These are phyloP conservation scores for Coniochaeta pulveracea DNA, from an alignment of 2,329 filamentous ascomycete species.

Conservation along the genomic window DNA sequence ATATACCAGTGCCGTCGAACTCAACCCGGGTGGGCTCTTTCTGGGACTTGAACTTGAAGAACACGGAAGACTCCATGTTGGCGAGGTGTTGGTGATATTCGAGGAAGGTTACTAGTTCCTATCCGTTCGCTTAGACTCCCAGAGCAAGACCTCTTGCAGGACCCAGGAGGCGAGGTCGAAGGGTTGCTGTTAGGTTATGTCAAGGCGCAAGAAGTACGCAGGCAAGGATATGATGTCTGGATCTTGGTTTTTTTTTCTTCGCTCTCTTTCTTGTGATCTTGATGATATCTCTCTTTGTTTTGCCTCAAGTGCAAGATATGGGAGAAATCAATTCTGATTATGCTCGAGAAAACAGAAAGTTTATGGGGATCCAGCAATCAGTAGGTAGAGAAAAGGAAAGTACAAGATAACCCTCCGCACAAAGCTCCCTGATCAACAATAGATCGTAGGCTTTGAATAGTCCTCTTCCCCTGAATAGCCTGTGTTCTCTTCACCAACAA, in stretches of 20 bases:
- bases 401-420: conserved; percentile 20
- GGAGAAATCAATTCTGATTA: conserved; percentile 43
- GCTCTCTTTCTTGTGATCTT: conserved; percentile 15
- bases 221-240: no score
- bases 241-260: conserved; percentile 19
- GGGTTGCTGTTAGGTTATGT: no score
- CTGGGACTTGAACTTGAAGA: conserved; percentile 99
- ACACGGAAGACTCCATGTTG: conserved; percentile 90
- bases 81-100: conserved; percentile 9
- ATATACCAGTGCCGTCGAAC: conserved; percentile 95
- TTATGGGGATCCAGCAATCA: conserved; percentile 12
- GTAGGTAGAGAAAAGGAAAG: conserved; percentile 17
- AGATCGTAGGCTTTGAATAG: conserved; percentile 14
- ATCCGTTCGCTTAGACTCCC: no score
- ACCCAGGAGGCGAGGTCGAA: background rate
- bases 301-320: conserved; percentile 21
- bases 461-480: conserved; percentile 14
- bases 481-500: conserved; percentile 9
- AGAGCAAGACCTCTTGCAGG: no score
- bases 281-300: conserved; percentile 7
- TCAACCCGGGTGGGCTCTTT: conserved; percentile 90
- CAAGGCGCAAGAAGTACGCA: no score
- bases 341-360: conserved; percentile 23
- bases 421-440: conserved; percentile 15
- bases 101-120: no score